Evolutionary conservation across 2,329 filamentous ascomycete genomes (phyloP).

Genomic region (Colletotrichum sansevieriae): DNA sequence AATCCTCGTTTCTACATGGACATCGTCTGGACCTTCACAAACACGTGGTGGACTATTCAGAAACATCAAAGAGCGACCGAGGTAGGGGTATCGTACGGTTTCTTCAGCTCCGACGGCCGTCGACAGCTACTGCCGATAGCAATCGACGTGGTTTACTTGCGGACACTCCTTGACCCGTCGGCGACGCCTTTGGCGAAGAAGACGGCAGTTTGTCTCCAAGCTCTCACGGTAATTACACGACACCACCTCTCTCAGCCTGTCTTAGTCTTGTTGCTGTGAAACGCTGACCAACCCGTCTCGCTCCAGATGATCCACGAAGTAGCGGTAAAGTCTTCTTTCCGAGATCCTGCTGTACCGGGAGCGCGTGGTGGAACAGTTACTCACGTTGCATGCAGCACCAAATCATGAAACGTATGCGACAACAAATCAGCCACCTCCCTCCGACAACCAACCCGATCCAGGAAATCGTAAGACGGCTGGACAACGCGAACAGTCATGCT

Average conservation of each 20-base stretch:
- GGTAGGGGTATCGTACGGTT: background rate
- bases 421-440: too few relatives aligned
- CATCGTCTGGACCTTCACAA: background rate
- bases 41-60: background rate
- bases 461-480: background rate
- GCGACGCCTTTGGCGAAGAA: background rate
- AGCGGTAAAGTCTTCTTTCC: too few relatives aligned
- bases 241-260: too few relatives aligned
- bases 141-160: constrained; percentile 1
- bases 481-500: background rate
- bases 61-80: background rate
- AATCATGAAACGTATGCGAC: background rate
- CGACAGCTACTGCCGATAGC: background rate
- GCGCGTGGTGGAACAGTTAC: background rate
- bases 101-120: background rate
- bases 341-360: too few relatives aligned
- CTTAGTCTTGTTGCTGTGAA: too few relatives aligned
- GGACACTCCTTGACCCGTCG: constrained; percentile 9
- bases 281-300: too few relatives aligned
- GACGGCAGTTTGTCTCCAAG: background rate
- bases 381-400: background rate
- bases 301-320: background rate
- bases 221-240: background rate
- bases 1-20: background rate
- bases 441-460: background rate